These are phyloP conservation scores for Grifola frondosa DNA, from an alignment of 1,284 basidiomycete species.

Conservation along the genomic window DNA sequence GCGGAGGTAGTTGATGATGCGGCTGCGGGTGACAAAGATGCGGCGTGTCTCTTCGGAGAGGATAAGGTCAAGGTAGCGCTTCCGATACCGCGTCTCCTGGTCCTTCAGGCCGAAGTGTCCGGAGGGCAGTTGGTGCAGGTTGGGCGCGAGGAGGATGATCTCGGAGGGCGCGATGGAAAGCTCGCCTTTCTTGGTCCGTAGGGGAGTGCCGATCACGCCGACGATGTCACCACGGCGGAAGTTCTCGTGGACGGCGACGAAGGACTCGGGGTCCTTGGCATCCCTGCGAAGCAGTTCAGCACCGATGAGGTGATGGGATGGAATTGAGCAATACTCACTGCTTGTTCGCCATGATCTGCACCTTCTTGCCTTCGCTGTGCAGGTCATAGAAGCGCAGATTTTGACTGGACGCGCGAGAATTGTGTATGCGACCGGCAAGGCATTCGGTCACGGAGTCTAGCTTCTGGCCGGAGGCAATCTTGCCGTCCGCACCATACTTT, in stretches of 20 bases:
- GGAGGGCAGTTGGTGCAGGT: conserved; percentile 93
- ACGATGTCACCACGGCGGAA: conserved; percentile 97
- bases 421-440: conserved; percentile 90
- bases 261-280: conserved; percentile 67
- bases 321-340: conserved; percentile 58
- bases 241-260: conserved; percentile 76
- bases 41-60: conserved; percentile 90
- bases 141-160: conserved; percentile 91
- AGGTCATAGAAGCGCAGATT: conserved; percentile 97
- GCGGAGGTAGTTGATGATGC: conserved; percentile 89
- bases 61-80: conserved; percentile 98
- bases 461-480: conserved; percentile 64
- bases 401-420: conserved; percentile 79
- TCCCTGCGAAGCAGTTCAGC: conserved; percentile 47
- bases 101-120: conserved; percentile 92
- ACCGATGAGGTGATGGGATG: neutral
- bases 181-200: conserved; percentile 95
- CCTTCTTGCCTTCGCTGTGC: conserved; percentile 88
- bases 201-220: conserved; percentile 87
- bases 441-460: conserved; percentile 51
- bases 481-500: conserved; percentile 73
- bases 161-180: conserved; percentile 85
- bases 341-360: conserved; percentile 93
- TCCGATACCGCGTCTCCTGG: conserved; percentile 96
- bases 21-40: conserved; percentile 88